phyloP scores from a whole-genome alignment of 208 protist species.

The Crithidia expoeki region DNA sequence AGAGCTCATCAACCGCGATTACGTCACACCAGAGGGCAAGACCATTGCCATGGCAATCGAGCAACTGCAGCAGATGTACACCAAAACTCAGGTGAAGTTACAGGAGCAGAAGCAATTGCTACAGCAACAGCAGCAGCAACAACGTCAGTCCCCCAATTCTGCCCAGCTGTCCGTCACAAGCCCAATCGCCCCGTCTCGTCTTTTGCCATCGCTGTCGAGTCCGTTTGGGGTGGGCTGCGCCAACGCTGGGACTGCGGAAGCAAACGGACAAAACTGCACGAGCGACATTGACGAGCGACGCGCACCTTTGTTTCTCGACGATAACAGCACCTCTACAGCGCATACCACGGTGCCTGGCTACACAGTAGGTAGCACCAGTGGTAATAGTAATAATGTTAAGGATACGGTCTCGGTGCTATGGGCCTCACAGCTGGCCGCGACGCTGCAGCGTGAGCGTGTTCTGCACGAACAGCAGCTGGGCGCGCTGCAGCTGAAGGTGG shows the following conservation, averaged over 20 bases:
- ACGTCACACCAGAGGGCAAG: slow-evolving; percentile 70
- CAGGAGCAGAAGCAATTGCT: slow-evolving; percentile 17
- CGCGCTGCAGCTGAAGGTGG: slow-evolving; percentile 73
- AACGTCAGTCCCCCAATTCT: neutral
- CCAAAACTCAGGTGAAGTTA: neutral
- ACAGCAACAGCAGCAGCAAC: slow-evolving; percentile 10
- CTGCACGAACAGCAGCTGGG: slow-evolving; percentile 66
- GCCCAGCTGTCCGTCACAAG: slow-evolving; percentile 1
- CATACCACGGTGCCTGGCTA: slow-evolving; percentile 12
- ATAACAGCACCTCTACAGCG: neutral
- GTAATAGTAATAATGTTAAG: neutral
- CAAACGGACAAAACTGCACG: neutral
- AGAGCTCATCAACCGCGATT: slow-evolving; percentile 59
- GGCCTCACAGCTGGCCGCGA: slow-evolving; percentile 58
- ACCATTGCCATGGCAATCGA: slow-evolving; percentile 65
- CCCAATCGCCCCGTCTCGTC: neutral
- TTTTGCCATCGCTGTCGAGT: slow-evolving; percentile 9
- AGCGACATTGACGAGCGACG: neutral
- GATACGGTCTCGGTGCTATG: slow-evolving; percentile 44
- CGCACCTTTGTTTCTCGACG: neutral
- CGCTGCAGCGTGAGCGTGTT: slow-evolving; percentile 51
- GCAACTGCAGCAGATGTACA: slow-evolving; percentile 44
- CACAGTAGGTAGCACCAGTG: neutral
- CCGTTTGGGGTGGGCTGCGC: neutral
- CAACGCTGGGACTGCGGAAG: neutral